Conservation (phyloP, 2,329 filamentous ascomycete species). For the Zymoseptoria brevis region DNA sequence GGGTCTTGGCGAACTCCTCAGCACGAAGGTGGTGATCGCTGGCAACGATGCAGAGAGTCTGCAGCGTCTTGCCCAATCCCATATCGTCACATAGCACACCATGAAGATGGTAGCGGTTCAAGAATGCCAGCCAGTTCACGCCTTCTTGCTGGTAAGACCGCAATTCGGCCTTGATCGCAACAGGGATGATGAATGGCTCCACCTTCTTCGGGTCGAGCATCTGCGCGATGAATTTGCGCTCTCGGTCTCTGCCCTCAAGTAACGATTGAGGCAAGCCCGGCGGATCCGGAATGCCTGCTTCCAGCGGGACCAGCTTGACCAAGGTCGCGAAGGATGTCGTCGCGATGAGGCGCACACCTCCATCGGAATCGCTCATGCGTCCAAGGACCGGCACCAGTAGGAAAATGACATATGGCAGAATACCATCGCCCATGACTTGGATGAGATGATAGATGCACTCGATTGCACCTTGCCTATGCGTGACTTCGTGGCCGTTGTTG, state of each 20-base stretch:
- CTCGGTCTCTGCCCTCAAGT: constrained; percentile 81
- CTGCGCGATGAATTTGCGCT: constrained; percentile 93
- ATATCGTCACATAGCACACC: constrained; percentile 98
- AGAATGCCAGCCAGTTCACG: constrained; percentile 96
- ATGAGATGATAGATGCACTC: constrained; percentile 96
- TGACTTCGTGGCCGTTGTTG: constrained; percentile 79
- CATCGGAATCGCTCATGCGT: constrained; percentile 96
- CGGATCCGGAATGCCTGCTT: constrained; percentile 94
- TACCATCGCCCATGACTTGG: constrained; percentile 93
- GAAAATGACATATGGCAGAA: constrained; percentile 97
- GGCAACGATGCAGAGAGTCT: constrained; percentile 95
- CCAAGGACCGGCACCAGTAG: constrained; percentile 93
- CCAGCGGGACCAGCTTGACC: constrained; percentile 91
- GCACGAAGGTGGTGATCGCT: constrained; percentile 93
- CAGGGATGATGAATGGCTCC: constrained; percentile 84
- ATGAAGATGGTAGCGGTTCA: constrained; percentile 96
- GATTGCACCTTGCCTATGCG: constrained; percentile 84
- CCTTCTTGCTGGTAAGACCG: constrained; percentile 97
- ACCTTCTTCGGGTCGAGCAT: constrained; percentile 96
- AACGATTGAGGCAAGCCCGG: constrained; percentile 84
- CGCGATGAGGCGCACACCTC: constrained; percentile 85
- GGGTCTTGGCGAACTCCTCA: constrained; percentile 79
- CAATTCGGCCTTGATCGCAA: constrained; percentile 92
- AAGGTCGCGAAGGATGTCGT: constrained; percentile 96
- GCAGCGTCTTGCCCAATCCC: constrained; percentile 94